Base-by-base conservation (phyloP, 352 stramenopile genomes). In the Phytophthora meadii region DNA sequence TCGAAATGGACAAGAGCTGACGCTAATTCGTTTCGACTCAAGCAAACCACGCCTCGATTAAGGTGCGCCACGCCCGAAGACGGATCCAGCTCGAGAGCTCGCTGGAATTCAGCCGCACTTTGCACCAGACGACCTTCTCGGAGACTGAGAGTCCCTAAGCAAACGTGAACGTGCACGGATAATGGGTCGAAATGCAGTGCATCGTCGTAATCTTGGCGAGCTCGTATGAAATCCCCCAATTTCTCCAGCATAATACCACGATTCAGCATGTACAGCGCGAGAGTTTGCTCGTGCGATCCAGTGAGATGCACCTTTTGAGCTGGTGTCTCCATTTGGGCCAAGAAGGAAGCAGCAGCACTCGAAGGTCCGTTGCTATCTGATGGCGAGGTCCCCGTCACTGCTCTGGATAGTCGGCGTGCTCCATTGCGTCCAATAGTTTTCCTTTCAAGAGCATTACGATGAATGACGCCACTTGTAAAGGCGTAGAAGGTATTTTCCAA, bases 201-300 rank as follows among this genome's bases (percentile, higher is more conserved):
- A 34, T 92, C 82, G 22, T 54, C 53, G 57, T 87, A 94, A 54
- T 92, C 78, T 42, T 79, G 67, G 10, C 68, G 70, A 10, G 85
- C 83, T 24, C 81, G 65, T 8, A 77, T 72, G 14, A 88, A 64
- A n/a, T 75, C 34, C 4, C 72, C 70, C 30, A 84, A 54, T 3
- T 77, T 84, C 54, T 94, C 81, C 12, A 89, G 75, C 45, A 91
- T 60, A 41, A 91, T 78, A 5, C 85, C 85, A 10, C 81, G 83
- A 46, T 94, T 92, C 37, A 86, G 56, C 70, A 94, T 79, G 60
- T 91, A 91, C 45, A 91, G 59, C 45, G 83, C 74, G 9, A 93
- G 68, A 15, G 76, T 70, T 60, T 92, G 84, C 67, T 90, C 88
- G 42, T 79, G 65, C 3, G 82, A 87, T 1, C 79, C 81, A 2